Conservation (phyloP, 1,139 yeast species). For the Kodamaea anthophila region DNA sequence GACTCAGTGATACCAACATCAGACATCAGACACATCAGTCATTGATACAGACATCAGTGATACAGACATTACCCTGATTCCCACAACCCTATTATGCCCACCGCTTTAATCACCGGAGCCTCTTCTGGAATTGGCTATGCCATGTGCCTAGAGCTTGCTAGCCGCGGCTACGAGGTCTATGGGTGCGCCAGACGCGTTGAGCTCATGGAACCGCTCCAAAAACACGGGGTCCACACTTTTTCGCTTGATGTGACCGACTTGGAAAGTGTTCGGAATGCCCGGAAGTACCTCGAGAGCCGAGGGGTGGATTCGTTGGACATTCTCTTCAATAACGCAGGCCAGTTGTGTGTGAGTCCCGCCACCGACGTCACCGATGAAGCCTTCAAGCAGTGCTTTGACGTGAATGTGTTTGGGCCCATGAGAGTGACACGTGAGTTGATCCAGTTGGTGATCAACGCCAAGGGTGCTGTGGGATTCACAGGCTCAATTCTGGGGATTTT, state of each 20-base stretch:
- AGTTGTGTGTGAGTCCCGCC: slow-evolving; percentile 67
- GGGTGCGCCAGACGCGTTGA: slow-evolving; percentile 70
- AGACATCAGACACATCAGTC: too few species aligned
- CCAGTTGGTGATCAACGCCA: slow-evolving; percentile 53
- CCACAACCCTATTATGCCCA: too few species aligned
- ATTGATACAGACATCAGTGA: too few species aligned
- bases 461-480: slow-evolving; percentile 69
- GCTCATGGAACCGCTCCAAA: slow-evolving; percentile 50
- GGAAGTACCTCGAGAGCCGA: slow-evolving; percentile 23
- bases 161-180: slow-evolving; percentile 57
- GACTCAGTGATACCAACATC: too few species aligned
- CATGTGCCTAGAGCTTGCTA: slow-evolving; percentile 58
- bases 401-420: slow-evolving; percentile 66
- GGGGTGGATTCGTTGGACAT: slow-evolving; percentile 43
- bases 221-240: slow-evolving; percentile 28
- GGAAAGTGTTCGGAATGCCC: slow-evolving; percentile 44
- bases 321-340: slow-evolving; percentile 63
- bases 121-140: slow-evolving; percentile 78
- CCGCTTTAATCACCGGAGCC: slow-evolving; percentile 61
- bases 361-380: slow-evolving; percentile 57
- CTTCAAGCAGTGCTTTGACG: slow-evolving; percentile 51
- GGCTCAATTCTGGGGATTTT: slow-evolving; percentile 65
- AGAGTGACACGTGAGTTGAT: slow-evolving; percentile 56
- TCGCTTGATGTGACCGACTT: slow-evolving; percentile 49
- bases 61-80: too few species aligned